Percentiles rank a stretch among this genome's conserved stretches.
phyloP scores from a whole-genome alignment of 176 grass and related monocot species.

The Hordeum vulgare region DNA sequence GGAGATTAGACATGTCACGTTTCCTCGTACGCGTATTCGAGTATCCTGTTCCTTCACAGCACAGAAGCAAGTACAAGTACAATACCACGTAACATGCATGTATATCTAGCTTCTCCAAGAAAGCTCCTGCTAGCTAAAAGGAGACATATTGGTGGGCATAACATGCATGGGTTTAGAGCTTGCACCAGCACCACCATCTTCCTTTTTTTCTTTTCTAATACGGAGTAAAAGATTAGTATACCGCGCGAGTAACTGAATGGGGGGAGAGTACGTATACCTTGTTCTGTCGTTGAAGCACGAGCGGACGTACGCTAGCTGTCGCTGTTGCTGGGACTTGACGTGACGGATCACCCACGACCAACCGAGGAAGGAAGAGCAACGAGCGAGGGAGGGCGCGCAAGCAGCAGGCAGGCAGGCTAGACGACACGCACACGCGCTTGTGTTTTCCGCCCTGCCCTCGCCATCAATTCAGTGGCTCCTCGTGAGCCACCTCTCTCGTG shows the following conservation, averaged over 20 bases:
- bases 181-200: too few relatives aligned
- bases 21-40: conserved; percentile 23
- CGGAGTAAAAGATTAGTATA: too few relatives aligned
- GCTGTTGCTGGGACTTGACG: not conserved
- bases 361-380: not conserved
- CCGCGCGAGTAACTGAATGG: not conserved
- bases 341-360: not conserved
- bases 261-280: not conserved
- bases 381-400: not conserved
- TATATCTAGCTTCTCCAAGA: not conserved
- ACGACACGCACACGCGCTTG: not conserved
- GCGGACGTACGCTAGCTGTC: not conserved
- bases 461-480: not conserved
- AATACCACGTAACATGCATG: not conserved
- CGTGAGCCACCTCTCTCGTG: not conserved
- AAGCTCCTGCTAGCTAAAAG: not conserved
- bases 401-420: not conserved
- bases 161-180: not conserved
- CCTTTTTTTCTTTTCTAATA: too few relatives aligned
- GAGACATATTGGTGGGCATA: not conserved
- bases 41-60: not conserved
- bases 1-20: not conserved
- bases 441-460: not conserved
- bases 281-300: not conserved
- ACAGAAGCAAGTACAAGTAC: not conserved